Evolutionary conservation across 306 rosid species (phyloP).

Genomic region (Lathyrus aphaca): DNA sequence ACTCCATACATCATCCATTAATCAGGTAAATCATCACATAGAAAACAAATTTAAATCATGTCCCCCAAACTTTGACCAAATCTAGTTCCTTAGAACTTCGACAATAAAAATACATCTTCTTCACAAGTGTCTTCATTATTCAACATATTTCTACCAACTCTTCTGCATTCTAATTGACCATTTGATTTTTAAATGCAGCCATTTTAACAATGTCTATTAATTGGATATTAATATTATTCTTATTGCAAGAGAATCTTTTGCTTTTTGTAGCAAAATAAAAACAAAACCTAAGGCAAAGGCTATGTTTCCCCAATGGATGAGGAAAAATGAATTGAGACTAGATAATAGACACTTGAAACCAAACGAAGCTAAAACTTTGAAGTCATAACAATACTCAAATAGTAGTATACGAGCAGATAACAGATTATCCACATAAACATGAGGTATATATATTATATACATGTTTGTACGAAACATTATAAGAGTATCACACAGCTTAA

Average conservation of each 20-base stretch:
- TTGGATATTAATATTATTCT: slow-evolving; percentile 22
- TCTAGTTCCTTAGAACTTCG: not conserved
- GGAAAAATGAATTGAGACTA: slow-evolving; percentile 21
- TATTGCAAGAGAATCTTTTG: slow-evolving; percentile 7
- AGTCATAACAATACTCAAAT: not conserved
- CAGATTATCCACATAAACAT: slow-evolving; percentile 28
- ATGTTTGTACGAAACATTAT: slow-evolving; percentile 9
- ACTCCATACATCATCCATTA: slow-evolving; percentile 14
- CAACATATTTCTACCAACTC: slow-evolving; percentile 6
- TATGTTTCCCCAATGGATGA: slow-evolving; percentile 6
- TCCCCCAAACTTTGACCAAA: slow-evolving; percentile 25
- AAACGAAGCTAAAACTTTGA: slow-evolving; percentile 2
- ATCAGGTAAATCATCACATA: slow-evolving; percentile 12
- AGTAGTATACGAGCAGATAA: not conserved
- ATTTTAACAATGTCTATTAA: slow-evolving; percentile 11
- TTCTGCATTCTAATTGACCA: slow-evolving; percentile 3
- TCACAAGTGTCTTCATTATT: not conserved
- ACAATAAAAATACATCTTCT: slow-evolving; percentile 6
- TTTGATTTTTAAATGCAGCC: slow-evolving; percentile 28
- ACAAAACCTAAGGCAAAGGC: slow-evolving; percentile 5
- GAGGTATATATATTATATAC: not conserved
- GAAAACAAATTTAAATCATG: not conserved
- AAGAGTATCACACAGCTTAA: not conserved
- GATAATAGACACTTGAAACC: slow-evolving; percentile 15
- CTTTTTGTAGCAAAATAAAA: slow-evolving; percentile 22